Base-by-base conservation (phyloP, 768 basidiomycete genomes). In the Chlorophyllum brunneum region DNA sequence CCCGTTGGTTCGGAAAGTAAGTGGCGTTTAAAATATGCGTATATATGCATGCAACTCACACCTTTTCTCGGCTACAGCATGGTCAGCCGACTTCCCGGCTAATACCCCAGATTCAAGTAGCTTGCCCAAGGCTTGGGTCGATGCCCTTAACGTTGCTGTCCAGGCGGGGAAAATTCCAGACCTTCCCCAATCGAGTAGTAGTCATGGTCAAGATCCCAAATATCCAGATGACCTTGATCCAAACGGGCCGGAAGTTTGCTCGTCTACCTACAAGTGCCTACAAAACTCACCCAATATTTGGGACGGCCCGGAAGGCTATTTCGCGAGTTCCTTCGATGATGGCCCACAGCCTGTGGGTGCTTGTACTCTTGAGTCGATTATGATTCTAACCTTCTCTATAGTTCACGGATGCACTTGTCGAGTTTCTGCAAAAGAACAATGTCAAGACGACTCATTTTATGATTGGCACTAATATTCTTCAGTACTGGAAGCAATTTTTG, bases 391-490 rank as follows among this genome's bases (percentile, higher is more conserved):
- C 27, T 5, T 22, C 50, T 8, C 0, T 52, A 5, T 42, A 79
- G 77, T 53, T 68, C 8, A 77, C 78, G 13, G 59, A 62, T 1
- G 55, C 55, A 9, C 77, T 95, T 16, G 79, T 88, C 61, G 60
- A 78, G 5, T 95, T 92, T 65, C 72, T 95, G 43, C 57, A 74
- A 54, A 48, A 71, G n/a, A 77, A 94, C 52, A 80, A 85, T 54
- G 66, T 82, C 51, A 76, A 67, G n/a, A 84, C 83, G 2, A 95
- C 93, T 4, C 92, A 95, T 64, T 95, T 95, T 66, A 81, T 93
- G 75, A 95, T 97, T 57, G 94, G 94, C 15, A 63, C 77, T 29
- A 88, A 92, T 63, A 87, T 94, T 53, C 59, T 88, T 23, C 45
- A 63, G 36, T 71, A 87, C 61, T 79, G 82, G 3, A 62, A 72